Conservation (phyloP, 208 protist genomes). For the Wallacemonas sp. region DNA sequence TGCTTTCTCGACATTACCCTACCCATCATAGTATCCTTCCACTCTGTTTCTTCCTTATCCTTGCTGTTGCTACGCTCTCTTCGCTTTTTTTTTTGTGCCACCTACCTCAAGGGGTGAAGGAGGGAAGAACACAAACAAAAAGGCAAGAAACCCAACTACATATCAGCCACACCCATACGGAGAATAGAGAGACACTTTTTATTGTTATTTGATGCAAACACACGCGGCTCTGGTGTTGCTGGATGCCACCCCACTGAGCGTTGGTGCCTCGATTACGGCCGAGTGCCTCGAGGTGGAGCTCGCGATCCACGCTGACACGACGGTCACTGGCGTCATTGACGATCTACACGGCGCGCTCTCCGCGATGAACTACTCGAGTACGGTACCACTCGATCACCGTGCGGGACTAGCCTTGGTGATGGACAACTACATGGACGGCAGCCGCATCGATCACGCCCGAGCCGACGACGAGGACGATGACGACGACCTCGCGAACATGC, state of each 20-base stretch:
- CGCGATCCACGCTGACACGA: conserved; percentile 24
- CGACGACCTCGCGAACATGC: conserved; percentile 5
- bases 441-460: not conserved
- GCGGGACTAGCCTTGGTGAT: conserved; percentile 1
- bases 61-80: no score
- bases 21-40: no score
- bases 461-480: not conserved
- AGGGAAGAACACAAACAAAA: no score
- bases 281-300: conserved; percentile 42
- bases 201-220: conserved; percentile 6
- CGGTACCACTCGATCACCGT: conserved; percentile 25
- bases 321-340: conserved; percentile 27
- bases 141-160: no score
- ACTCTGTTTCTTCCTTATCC: no score
- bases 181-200: no score
- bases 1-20: no score
- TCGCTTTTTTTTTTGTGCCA: no score
- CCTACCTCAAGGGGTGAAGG: no score
- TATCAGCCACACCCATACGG: no score
- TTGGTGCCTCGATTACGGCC: not conserved
- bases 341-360: conserved; percentile 36
- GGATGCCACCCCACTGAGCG: not conserved
- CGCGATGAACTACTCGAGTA: conserved; percentile 24
- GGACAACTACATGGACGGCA: not conserved
- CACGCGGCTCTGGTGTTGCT: not conserved